phyloP scores from a whole-genome alignment of 768 basidiomycete species.

The Termitomyces sp. region DNA sequence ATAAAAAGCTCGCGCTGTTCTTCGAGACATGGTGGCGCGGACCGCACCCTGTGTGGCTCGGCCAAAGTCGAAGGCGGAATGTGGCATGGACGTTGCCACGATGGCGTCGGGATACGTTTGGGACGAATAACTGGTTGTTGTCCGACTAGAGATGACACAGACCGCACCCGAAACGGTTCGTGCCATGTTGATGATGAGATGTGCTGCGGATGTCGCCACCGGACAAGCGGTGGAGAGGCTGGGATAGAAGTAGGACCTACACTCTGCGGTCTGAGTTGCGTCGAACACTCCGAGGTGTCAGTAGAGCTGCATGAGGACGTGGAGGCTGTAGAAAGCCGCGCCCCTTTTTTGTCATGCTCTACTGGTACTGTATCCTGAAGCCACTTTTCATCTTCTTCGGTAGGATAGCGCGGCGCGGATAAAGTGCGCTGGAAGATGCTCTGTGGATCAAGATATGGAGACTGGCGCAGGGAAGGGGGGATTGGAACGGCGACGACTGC shows the following conservation, averaged over 20 bases:
- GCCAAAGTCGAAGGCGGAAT: slow-evolving; percentile 8
- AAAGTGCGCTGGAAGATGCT: slow-evolving; percentile 41
- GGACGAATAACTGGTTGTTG: not conserved
- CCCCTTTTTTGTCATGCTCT: slow-evolving; percentile 9
- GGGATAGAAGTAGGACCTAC: slow-evolving; percentile 1
- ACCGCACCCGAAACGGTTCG: slow-evolving; percentile 12
- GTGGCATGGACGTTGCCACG: slow-evolving; percentile 13
- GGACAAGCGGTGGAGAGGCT: slow-evolving; percentile 17
- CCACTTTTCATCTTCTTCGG: slow-evolving; percentile 53
- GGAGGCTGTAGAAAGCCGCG: slow-evolving; percentile 2
- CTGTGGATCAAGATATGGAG: slow-evolving; percentile 45
- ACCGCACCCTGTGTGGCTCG: slow-evolving; percentile 12
- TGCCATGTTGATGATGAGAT: slow-evolving; percentile 7
- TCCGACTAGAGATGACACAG: slow-evolving; percentile 12
- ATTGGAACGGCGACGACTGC: slow-evolving; percentile 39
- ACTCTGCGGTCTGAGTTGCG: not conserved
- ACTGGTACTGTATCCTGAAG: slow-evolving; percentile 58
- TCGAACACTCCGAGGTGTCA: not conserved
- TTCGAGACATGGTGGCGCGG: slow-evolving; percentile 11
- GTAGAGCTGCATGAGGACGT: not conserved
- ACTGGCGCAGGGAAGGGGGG: slow-evolving; percentile 51
- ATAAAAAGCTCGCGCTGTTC: slow-evolving; percentile 6
- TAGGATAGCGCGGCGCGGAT: slow-evolving; percentile 29
- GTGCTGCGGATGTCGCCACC: slow-evolving; percentile 11
- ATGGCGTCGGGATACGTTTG: slow-evolving; percentile 7